Conservation (phyloP, 257 asterid species). For the Mitragyna speciosa region DNA sequence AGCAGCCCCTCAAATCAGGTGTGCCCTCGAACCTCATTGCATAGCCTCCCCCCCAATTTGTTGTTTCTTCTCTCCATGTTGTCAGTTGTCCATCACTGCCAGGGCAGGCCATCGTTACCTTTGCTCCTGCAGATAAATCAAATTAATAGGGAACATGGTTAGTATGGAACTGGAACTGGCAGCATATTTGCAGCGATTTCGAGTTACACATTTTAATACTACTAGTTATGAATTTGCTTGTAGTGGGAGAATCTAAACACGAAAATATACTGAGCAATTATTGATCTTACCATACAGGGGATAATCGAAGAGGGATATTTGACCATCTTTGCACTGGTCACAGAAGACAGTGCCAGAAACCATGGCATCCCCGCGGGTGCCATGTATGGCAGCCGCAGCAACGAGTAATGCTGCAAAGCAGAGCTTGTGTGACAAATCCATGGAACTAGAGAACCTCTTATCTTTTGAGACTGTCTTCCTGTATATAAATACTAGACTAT, state of each 20-base stretch:
- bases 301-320: slow-evolving; percentile 68
- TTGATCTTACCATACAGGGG: slow-evolving; percentile 57
- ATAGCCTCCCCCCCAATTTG: slow-evolving; percentile 70
- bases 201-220: not conserved
- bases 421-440: slow-evolving; percentile 52
- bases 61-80: slow-evolving; percentile 61
- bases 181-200: not conserved
- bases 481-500: too few species aligned
- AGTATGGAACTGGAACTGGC: not conserved
- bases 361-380: slow-evolving; percentile 51
- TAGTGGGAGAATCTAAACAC: not conserved
- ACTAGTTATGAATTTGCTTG: not conserved
- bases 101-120: slow-evolving; percentile 74
- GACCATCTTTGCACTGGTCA: slow-evolving; percentile 96
- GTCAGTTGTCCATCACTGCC: slow-evolving; percentile 62
- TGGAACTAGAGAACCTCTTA: slow-evolving; percentile 25
- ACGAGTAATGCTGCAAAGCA: slow-evolving; percentile 50
- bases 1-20: slow-evolving; percentile 69
- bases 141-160: not conserved
- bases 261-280: not conserved
- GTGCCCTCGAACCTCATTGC: slow-evolving; percentile 64
- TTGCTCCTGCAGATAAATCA: slow-evolving; percentile 47
- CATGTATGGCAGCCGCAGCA: slow-evolving; percentile 44
- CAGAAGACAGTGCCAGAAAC: slow-evolving; percentile 88
- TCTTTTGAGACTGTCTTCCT: not conserved